Evolutionary conservation across 495 filamentous ascomycete species (phyloP), one percentile per base, ranked within the genome.

Genomic region (Penicillium canariense): DNA sequence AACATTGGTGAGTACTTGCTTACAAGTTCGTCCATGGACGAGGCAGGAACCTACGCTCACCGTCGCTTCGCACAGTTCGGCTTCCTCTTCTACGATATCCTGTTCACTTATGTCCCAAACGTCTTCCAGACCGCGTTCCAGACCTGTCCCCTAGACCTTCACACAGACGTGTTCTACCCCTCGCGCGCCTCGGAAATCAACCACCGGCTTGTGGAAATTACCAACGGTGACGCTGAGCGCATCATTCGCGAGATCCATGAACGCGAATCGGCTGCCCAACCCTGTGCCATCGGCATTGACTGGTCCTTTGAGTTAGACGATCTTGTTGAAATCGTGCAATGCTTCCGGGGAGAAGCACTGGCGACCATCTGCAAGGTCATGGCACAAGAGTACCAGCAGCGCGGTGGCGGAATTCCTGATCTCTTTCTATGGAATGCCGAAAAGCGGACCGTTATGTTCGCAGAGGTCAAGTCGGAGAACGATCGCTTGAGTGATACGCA

Each of bases 71-170:
- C 14, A 10, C 32, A 79, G 48, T 96, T 96, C 69, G 89, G 84
- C 22, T 91, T 91, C 60, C 82, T 98, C 18, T 96, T 98, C 74
- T 92, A 85, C 76, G 93, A 97, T 71, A 82, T 97, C 28, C 78
- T 98, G 5, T 97, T 97, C 73, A 80, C 91, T 30, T 96, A 96
- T 71, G 80, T 97, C 25, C 92, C 94, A 20, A 96, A 96, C 59
- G 93, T 97, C 57, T 98, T 97, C 72, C 91, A 97, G 66, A 98
- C 93, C 4, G 78, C 87, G 5, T 98, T 87, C 68, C 94, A 98
- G 65, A 96, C 90, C 0, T 95, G 90, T 62, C 94, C 94, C 1
- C 76, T 98, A 12, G 94, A 98, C 66, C 77, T 98, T 7, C 87
- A 93, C 66, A 96, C 92, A 4, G 94, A 97, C 71, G 86, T 90